These are phyloP conservation scores for Exophiala dermatitidis DNA, from an alignment of 2,329 filamentous ascomycete genomes.

Conservation along the genomic window DNA sequence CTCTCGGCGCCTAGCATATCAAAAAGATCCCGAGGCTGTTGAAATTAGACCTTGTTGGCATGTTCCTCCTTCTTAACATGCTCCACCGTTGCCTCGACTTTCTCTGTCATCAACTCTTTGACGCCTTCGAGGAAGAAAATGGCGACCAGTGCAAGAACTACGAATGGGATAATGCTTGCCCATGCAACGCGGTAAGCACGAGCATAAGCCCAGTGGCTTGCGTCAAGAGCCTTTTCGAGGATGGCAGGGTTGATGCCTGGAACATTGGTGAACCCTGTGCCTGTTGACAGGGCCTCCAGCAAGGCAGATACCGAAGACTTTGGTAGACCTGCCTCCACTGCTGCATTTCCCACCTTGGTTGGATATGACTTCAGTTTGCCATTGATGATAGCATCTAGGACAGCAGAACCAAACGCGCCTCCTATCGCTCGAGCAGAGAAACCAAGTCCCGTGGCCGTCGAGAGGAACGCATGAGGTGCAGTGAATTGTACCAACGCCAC, in stretches of 20 bases:
- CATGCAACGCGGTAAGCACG: slow-evolving; percentile 46
- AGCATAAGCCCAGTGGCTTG: slow-evolving; percentile 43
- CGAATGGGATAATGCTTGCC: slow-evolving; percentile 47
- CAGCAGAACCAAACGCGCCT: slow-evolving; percentile 48
- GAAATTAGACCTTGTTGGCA: background rate
- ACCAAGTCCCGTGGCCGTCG: slow-evolving; percentile 48
- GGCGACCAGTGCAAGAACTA: slow-evolving; percentile 43
- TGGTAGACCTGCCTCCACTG: slow-evolving; percentile 40
- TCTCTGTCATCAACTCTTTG: slow-evolving; percentile 48
- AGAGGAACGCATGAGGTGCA: slow-evolving; percentile 47
- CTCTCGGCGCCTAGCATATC: no score
- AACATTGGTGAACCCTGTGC: slow-evolving; percentile 30
- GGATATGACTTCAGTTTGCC: slow-evolving; percentile 41
- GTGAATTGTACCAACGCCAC: slow-evolving; percentile 49
- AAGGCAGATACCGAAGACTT: slow-evolving; percentile 34
- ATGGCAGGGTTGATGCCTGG: slow-evolving; percentile 36
- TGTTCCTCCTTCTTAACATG: slow-evolving; percentile 15
- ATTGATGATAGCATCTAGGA: slow-evolving; percentile 48
- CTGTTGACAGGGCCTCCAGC: slow-evolving; percentile 36
- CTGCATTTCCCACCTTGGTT: slow-evolving; percentile 37
- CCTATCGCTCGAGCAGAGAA: slow-evolving; percentile 49
- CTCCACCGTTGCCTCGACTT: slow-evolving; percentile 49
- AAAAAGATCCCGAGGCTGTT: background rate
- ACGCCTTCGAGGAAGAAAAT: slow-evolving; percentile 44
- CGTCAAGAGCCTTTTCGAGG: slow-evolving; percentile 35